Base-by-base conservation (phyloP, 345 rosid species). In the Eucalyptus globulus region DNA sequence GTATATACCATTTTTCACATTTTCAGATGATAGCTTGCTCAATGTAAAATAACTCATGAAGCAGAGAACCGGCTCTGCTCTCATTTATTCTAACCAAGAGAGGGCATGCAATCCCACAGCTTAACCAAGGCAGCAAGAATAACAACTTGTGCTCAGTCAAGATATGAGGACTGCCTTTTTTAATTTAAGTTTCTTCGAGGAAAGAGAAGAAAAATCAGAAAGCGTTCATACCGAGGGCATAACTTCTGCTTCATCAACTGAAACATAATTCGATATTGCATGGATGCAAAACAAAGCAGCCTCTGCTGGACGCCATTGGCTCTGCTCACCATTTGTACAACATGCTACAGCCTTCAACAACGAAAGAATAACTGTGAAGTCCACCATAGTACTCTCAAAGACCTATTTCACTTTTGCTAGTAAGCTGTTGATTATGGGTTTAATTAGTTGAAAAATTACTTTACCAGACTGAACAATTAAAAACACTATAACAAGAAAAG, bases 251-350 rank as follows among this genome's bases (percentile, higher is more conserved):
- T 98, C 99, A 89, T 88, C 92, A 88, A 88, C 92, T 58, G 99
- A 96, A 87, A 97, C 99, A 91, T 97, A 96, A 88, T 91, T 94
- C 65, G 99, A 96, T 93, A 97, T 93, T 87, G 99, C 98, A 91
- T 96, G 93, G 87, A 98, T 96, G 92, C 99, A 97, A 93, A 96
- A 98, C 91, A 98, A 93, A 90, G 97, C 96, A 94, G 99, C 99
- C 95, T 98, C 99, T 88, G 99, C 97, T 7, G 97, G 97, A 92
- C 94, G 98, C 99, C 99, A 97, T 89, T 97, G 95, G 87, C 89
- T 94, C 49, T 89, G 92, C 67, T 86, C 90, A 49, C 93, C 93
- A 91, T 93, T 96, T 91, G 96, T 97, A 93, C 96, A 94, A 92
- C 91, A 93, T 87, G 95, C 93, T 91, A 93, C 94, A 91, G 97